phyloP scores from a whole-genome alignment of 441 rosid genomes.

The Geranium incanum region DNA sequence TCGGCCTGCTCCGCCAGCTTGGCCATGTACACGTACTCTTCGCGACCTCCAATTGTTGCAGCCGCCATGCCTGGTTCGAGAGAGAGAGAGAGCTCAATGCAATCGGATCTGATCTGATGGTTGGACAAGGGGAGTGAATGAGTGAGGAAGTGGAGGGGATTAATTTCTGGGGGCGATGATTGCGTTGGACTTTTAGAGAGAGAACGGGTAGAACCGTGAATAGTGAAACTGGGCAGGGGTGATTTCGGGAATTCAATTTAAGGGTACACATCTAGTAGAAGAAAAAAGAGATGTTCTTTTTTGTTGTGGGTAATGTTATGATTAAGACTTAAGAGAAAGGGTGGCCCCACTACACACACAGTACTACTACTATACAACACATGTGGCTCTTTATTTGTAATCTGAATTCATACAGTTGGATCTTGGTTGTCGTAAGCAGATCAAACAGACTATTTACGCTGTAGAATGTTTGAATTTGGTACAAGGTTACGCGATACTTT shows the following conservation, averaged over 20 bases:
- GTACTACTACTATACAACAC: no score
- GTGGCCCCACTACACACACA: no score
- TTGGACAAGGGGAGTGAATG: neutral
- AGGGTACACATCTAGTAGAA: no score
- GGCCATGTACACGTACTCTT: slow-evolving; percentile 63
- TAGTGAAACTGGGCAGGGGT: slow-evolving; percentile 16
- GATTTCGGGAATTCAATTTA: neutral
- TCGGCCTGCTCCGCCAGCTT: slow-evolving; percentile 24
- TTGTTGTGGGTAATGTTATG: no score
- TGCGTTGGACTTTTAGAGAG: slow-evolving; percentile 30
- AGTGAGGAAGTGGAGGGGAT: slow-evolving; percentile 8
- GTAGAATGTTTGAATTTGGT: neutral
- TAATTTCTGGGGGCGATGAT: slow-evolving; percentile 44
- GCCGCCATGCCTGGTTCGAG: slow-evolving; percentile 28
- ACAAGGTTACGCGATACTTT: slow-evolving; percentile 32
- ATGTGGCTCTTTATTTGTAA: no score
- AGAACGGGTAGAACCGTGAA: slow-evolving; percentile 7
- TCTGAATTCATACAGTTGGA: no score
- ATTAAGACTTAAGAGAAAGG: no score
- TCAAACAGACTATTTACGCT: no score
- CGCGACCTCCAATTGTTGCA: slow-evolving; percentile 51
- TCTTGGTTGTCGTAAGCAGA: no score
- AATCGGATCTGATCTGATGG: slow-evolving; percentile 16
- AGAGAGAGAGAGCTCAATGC: neutral
- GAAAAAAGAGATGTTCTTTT: slow-evolving; percentile 12